A percentile compares a stretch with the other conserved stretches of the same genome.
These are phyloP conservation scores for Lolium multiflorum DNA, from an alignment of 176 grass and related monocot genomes.

Conservation along the genomic window DNA sequence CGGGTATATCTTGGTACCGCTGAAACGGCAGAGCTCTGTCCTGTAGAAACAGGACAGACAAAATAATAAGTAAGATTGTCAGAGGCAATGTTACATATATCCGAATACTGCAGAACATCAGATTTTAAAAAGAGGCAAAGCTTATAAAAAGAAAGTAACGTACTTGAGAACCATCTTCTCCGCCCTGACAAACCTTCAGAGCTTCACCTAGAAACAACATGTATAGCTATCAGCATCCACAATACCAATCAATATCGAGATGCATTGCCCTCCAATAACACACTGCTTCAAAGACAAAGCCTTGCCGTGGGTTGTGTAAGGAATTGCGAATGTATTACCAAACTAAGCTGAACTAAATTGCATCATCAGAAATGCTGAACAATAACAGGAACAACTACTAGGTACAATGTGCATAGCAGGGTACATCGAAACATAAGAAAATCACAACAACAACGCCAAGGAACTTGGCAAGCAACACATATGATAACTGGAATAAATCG, in stretches of 20 bases:
- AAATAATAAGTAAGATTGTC: neutral
- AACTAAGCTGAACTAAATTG: neutral
- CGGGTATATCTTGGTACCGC: constrained; percentile 46
- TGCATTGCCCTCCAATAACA: neutral
- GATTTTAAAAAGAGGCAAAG: neutral
- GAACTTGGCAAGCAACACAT: neutral
- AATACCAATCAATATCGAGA: neutral
- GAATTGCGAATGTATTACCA: neutral
- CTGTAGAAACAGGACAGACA: constrained; percentile 13
- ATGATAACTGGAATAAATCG: neutral
- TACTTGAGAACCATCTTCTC: constrained; percentile 56
- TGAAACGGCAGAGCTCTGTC: constrained; percentile 51
- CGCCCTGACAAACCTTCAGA: constrained; percentile 13
- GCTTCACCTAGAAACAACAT: constrained; percentile 7
- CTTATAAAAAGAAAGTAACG: neutral
- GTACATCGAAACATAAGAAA: neutral
- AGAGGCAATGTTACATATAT: neutral
- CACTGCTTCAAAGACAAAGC: neutral
- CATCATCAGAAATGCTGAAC: neutral
- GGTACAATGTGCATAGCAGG: neutral
- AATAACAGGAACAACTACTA: neutral
- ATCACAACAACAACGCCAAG: neutral
- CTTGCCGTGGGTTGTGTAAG: no score
- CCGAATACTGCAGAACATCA: neutral
- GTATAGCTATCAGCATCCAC: neutral